phyloP scores from a whole-genome alignment of 768 basidiomycete genomes.

The Ephemerocybe angulata region DNA sequence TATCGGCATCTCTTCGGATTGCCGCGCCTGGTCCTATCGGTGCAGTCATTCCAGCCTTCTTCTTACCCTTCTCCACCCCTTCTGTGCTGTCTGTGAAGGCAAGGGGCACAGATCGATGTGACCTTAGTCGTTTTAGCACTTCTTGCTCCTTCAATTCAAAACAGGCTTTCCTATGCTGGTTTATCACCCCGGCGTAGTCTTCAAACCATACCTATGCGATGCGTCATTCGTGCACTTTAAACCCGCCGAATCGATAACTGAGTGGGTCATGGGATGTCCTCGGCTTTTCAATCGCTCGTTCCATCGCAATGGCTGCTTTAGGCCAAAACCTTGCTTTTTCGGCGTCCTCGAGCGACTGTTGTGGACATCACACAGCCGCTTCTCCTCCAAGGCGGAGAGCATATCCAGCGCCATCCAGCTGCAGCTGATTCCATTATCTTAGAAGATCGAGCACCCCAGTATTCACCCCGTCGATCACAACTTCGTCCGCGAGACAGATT shows the following conservation, averaged over 20 bases:
- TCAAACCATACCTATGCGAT: neutral
- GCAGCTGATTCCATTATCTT: neutral
- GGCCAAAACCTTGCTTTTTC: too few relatives aligned
- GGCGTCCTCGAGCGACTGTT: too few relatives aligned
- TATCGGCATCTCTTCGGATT: neutral
- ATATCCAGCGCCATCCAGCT: too few relatives aligned
- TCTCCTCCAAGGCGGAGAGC: too few relatives aligned
- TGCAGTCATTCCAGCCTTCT: slow-evolving; percentile 38
- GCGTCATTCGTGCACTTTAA: slow-evolving; percentile 1
- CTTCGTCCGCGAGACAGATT: slow-evolving; percentile 1
- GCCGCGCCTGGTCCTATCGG: neutral
- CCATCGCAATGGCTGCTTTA: too few relatives aligned
- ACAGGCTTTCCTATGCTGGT: slow-evolving; percentile 2
- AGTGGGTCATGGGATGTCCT: too few relatives aligned
- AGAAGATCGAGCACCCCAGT: slow-evolving; percentile 2
- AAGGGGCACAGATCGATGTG: neutral
- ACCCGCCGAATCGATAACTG: slow-evolving; percentile 2
- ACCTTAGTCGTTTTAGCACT: neutral
- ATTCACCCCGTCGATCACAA: slow-evolving; percentile 1
- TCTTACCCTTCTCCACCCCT: neutral
- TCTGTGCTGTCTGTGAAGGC: neutral
- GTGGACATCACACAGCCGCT: too few relatives aligned
- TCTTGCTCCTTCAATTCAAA: neutral
- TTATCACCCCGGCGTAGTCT: neutral
- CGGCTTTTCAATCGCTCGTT: too few relatives aligned